Conservation (phyloP, 805 yeast genomes). For the Cephaloascus albidus region DNA sequence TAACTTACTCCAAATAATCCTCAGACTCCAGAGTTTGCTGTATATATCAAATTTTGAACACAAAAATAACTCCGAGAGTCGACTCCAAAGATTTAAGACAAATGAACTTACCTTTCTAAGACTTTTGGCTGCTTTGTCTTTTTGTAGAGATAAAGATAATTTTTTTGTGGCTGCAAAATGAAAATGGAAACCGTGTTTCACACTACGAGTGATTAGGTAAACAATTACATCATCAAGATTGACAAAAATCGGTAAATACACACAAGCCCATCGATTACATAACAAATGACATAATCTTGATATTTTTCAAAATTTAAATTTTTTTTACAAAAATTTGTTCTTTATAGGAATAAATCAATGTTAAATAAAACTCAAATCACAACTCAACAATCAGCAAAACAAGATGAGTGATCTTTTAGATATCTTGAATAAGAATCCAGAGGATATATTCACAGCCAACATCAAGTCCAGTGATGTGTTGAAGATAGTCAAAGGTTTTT, state of each 20-base stretch:
- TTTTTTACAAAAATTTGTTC: neutral
- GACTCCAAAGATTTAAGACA: too few relatives aligned
- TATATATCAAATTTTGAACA: too few relatives aligned
- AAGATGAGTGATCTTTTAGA: neutral
- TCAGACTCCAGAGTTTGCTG: too few relatives aligned
- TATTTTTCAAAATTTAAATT: neutral
- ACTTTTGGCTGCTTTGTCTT: too few relatives aligned
- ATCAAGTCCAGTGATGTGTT: conserved; percentile 10
- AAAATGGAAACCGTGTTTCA: too few relatives aligned
- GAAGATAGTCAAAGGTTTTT: conserved; percentile 31
- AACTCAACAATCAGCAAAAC: neutral
- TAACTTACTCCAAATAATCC: too few relatives aligned
- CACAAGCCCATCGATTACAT: neutral
- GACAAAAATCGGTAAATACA: neutral
- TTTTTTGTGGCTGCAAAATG: too few relatives aligned
- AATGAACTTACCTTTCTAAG: too few relatives aligned
- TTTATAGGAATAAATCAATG: neutral
- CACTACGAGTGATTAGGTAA: too few relatives aligned
- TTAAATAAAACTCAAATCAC: neutral
- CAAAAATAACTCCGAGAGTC: too few relatives aligned
- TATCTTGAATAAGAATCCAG: neutral
- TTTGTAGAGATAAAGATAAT: too few relatives aligned
- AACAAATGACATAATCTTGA: too few relatives aligned
- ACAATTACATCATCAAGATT: neutral
- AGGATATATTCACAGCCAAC: neutral